Evolutionary conservation across 345 rosid genomes (phyloP).

Genomic region (thale cress (Arabidopsis thaliana)): TAIR10.1 NC_003074.8:21910501-21911000

Average conservation of each 20-base stretch:
- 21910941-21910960: neutral
- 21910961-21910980: neutral
- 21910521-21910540: constrained; percentile 21
- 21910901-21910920: neutral
- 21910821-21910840: neutral
- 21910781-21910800: constrained; percentile 2
- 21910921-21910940: neutral
- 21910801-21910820: constrained; percentile 5
- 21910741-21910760: neutral
- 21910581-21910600: neutral
- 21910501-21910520: constrained; percentile 34
- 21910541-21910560: neutral
- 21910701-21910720: constrained; percentile 17
- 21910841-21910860: constrained; percentile 10
- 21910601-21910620: constrained; percentile 15
- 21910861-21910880: neutral
- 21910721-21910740: constrained; percentile 37
- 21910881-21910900: neutral
- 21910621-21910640: constrained; percentile 41
- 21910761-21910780: neutral
- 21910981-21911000: neutral
- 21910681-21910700: constrained; percentile 12
- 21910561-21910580: constrained; percentile 8
- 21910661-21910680: constrained; percentile 23
- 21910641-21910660: constrained; percentile 20